Percentiles rank a stretch among this genome's conserved stretches.
Conservation (phyloP, 2,329 filamentous ascomycete genomes). For the Hirsutella minnesotensis region DNA sequence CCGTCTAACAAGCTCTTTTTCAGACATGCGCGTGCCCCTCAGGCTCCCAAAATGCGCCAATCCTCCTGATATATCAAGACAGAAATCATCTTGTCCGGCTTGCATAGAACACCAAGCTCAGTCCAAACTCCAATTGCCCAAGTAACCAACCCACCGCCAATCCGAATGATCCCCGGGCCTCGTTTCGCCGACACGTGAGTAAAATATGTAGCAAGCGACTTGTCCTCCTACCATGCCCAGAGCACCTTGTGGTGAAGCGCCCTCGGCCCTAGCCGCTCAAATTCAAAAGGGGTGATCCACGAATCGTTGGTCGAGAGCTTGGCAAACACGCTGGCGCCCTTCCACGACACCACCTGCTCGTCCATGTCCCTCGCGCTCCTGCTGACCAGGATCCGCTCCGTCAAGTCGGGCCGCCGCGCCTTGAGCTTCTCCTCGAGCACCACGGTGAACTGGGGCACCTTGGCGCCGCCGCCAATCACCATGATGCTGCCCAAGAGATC, state of each 20-base stretch:
- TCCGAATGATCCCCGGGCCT: too few species aligned
- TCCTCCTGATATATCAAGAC: too few species aligned
- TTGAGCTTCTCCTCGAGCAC: slow-evolving; percentile 77
- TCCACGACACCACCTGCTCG: slow-evolving; percentile 95
- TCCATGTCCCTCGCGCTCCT: slow-evolving; percentile 83
- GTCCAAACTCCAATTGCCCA: too few species aligned
- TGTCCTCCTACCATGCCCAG: slow-evolving; percentile 40
- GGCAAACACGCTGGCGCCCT: slow-evolving; percentile 92
- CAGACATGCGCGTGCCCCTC: too few species aligned
- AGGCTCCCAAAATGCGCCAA: too few species aligned
- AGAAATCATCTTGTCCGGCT: too few species aligned
- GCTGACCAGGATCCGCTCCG: slow-evolving; percentile 49
- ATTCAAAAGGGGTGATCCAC: slow-evolving; percentile 83
- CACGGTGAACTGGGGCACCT: slow-evolving; percentile 66
- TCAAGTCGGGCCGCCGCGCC: slow-evolving; percentile 47
- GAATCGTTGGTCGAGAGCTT: slow-evolving; percentile 88
- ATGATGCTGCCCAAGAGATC: slow-evolving; percentile 87
- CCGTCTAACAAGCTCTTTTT: too few species aligned
- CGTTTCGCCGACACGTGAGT: too few species aligned
- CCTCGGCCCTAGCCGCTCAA: slow-evolving; percentile 71
- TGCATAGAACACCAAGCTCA: too few species aligned
- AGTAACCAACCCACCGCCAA: too few species aligned
- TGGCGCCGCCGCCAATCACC: slow-evolving; percentile 76
- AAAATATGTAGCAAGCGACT: too few species aligned
- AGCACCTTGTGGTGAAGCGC: slow-evolving; percentile 74